Evolutionary conservation across 306 rosid genomes (phyloP).

Genomic region (Boehmeria nivea): DNA sequence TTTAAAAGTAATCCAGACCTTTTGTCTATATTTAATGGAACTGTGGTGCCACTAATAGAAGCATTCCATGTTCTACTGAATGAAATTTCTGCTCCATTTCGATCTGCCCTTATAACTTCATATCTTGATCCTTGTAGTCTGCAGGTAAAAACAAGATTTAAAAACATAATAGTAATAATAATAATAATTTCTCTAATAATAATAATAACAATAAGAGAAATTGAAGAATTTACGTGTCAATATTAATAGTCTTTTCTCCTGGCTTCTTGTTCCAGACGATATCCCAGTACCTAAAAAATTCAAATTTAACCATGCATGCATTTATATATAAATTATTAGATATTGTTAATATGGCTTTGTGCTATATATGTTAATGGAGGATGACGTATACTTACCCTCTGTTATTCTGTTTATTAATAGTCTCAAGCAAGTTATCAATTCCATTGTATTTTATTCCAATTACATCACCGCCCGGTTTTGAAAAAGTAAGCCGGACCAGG

Average conservation of each 20-base stretch:
- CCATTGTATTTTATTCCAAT: constrained; percentile 18
- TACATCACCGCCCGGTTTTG: constrained; percentile 22
- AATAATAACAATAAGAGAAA: not conserved
- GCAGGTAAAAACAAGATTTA: not conserved
- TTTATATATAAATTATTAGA: not conserved
- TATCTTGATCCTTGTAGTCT: constrained; percentile 17
- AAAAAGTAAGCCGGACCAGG: constrained; percentile 11
- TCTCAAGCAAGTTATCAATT: constrained; percentile 18
- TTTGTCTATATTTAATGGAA: constrained; percentile 19
- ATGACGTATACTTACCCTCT: constrained; percentile 13
- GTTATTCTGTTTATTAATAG: not conserved
- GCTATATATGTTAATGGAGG: not conserved
- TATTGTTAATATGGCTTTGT: too few relatives aligned
- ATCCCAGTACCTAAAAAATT: constrained; percentile 17
- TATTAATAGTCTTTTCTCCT: not conserved
- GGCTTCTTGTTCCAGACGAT: constrained; percentile 16
- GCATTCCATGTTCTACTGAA: constrained; percentile 14
- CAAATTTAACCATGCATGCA: not conserved
- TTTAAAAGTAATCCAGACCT: constrained; percentile 1
- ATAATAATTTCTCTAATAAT: too few relatives aligned
- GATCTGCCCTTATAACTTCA: constrained; percentile 9
- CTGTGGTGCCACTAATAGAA: not conserved
- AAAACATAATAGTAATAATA: too few relatives aligned
- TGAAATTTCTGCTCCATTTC: constrained; percentile 14
- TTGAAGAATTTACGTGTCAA: constrained; percentile 10